Evolutionary conservation across 805 yeast species (phyloP).

Genomic region (Wickerhamiella hasegawae): DNA sequence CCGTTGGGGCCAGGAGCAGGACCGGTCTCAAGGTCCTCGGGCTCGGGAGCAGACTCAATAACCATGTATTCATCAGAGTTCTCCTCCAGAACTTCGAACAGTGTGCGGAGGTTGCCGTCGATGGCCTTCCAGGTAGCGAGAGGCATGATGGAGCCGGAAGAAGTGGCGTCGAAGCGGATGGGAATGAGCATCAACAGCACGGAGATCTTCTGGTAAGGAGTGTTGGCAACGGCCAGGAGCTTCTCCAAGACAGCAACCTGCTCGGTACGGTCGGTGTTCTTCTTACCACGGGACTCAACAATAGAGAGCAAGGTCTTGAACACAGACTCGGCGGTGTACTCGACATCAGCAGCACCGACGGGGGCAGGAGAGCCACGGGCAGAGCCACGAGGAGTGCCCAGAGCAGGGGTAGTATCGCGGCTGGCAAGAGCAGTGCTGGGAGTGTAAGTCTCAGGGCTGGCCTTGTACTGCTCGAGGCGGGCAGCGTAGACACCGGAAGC

Average conservation of each 20-base stretch:
- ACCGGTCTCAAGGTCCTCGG: slow-evolving; percentile 48
- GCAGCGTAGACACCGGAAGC: slow-evolving; percentile 51
- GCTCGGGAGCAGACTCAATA: slow-evolving; percentile 69
- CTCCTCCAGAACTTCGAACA: slow-evolving; percentile 55
- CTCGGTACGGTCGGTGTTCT: slow-evolving; percentile 70
- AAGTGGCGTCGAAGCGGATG: slow-evolving; percentile 66
- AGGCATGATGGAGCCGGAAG: slow-evolving; percentile 58
- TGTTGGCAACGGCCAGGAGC: slow-evolving; percentile 32
- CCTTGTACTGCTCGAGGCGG: slow-evolving; percentile 42
- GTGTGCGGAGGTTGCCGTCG: slow-evolving; percentile 40
- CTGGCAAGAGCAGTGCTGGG: slow-evolving; percentile 4
- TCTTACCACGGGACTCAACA: slow-evolving; percentile 87
- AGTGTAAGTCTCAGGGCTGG: slow-evolving; percentile 58
- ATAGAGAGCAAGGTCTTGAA: slow-evolving; percentile 61
- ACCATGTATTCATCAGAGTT: slow-evolving; percentile 46
- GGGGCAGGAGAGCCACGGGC: slow-evolving; percentile 24
- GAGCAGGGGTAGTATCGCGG: slow-evolving; percentile 15
- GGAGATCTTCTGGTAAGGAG: slow-evolving; percentile 61
- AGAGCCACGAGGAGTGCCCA: slow-evolving; percentile 16
- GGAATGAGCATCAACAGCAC: slow-evolving; percentile 73
- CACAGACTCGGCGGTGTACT: slow-evolving; percentile 31
- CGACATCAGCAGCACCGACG: slow-evolving; percentile 14
- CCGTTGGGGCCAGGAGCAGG: slow-evolving; percentile 47
- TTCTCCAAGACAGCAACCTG: slow-evolving; percentile 60
- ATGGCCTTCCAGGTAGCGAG: slow-evolving; percentile 64